Evolutionary conservation across 1,284 basidiomycete genomes (phyloP).

Genomic region (Sanghuangporus weigelae): DNA sequence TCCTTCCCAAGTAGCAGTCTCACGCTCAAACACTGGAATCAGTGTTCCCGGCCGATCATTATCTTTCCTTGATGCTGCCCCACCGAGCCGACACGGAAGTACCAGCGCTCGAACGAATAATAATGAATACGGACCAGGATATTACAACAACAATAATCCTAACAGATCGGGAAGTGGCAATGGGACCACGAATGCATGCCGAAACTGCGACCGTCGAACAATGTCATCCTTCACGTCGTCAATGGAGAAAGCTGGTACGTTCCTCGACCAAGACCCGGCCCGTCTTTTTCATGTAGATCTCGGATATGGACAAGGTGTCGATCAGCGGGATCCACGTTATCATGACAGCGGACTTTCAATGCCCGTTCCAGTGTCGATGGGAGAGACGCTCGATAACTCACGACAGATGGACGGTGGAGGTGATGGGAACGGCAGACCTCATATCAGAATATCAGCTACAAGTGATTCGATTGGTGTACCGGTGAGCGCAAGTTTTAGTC

Average conservation of each 20-base stretch:
- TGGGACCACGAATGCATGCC: background rate
- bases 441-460: background rate
- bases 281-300: constrained; percentile 1
- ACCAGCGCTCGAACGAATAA: background rate
- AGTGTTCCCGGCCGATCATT: background rate
- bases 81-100: background rate
- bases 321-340: background rate
- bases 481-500: background rate
- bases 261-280: background rate
- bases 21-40: background rate
- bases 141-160: background rate
- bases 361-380: background rate
- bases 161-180: background rate
- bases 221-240: background rate
- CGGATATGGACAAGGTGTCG: background rate
- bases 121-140: background rate
- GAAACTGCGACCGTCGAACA: background rate
- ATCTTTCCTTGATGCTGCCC: background rate
- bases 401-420: background rate
- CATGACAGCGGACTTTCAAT: background rate
- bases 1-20: background rate
- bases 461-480: background rate
- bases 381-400: background rate
- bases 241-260: background rate
- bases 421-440: background rate